phyloP scores from a whole-genome alignment of 2,329 filamentous ascomycete species.

The Trichoderma atroviride region DNA sequence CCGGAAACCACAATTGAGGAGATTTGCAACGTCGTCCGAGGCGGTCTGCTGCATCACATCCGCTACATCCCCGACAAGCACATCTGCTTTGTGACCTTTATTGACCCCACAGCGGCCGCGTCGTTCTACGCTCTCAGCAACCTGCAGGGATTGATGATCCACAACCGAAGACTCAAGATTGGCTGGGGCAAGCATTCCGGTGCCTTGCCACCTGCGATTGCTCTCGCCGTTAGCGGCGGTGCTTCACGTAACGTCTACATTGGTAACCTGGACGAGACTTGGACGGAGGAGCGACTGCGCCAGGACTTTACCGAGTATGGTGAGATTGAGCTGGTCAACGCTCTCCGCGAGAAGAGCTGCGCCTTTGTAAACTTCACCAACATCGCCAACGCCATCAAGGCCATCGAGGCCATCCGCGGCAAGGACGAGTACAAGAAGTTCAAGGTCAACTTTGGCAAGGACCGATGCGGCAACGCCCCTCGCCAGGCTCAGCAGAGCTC shows the following conservation, averaged over 20 bases:
- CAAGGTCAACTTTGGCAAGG: constrained; percentile 99
- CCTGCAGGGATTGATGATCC: constrained; percentile 97
- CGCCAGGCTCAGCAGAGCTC: constrained; percentile 76
- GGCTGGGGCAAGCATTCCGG: constrained; percentile 99
- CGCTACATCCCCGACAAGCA: constrained; percentile 99
- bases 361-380: constrained; percentile 99
- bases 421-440: constrained; percentile 97
- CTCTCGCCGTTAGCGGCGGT: constrained; percentile 91
- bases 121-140: constrained; percentile 98
- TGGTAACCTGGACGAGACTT: constrained; percentile 94
- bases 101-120: constrained; percentile 94
- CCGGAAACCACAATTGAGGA: constrained; percentile 99
- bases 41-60: constrained; percentile 94
- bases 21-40: constrained; percentile 98
- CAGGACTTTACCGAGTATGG: constrained; percentile 98
- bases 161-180: constrained; percentile 96
- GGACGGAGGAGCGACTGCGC: constrained; percentile 92
- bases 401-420: constrained; percentile 91
- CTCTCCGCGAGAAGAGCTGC: constrained; percentile 96
- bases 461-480: constrained; percentile 94
- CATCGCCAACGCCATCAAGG: constrained; percentile 99
- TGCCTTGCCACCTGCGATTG: constrained; percentile 91
- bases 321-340: constrained; percentile 97
- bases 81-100: constrained; percentile 99
- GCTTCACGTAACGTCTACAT: constrained; percentile 99